Evolutionary conservation across 2,329 filamentous ascomycete genomes (phyloP), one percentile per base, ranked within the genome.

Genomic region (Chaetomiaceae sp.): DNA sequence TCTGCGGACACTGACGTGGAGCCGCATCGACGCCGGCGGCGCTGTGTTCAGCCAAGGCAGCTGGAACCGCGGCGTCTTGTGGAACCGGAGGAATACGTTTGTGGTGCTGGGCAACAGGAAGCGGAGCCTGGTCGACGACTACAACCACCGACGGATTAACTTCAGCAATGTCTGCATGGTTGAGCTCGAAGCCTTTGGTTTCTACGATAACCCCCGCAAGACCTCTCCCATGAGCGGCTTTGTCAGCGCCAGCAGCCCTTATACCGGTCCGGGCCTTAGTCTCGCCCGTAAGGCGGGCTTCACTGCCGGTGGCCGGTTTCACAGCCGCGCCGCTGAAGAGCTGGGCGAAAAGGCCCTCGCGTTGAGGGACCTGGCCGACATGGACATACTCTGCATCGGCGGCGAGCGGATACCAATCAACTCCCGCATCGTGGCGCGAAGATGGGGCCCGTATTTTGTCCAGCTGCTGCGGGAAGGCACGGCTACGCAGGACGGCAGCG

Each of bases 131-230:
- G 91, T 97, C 1, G 91, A 98, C 57, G 93, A 98, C 65, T 98
- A 98, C 67, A 97, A 97, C 62, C 93, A 97, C 61, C 85, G 93
- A 10, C 84, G 93, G 20, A 94, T 98, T 67, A 98, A 98, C 66
- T 98, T 97, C 63, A 87, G 86, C 9, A 94, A 98, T 61, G 82
- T 97, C 22, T 97, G 93, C 65, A 86, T 97, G 75, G 91, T 98
- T 8, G 93, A 98, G 65, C 74, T 98, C 10, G 93, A 98, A 63
- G 90, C 93, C 0, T 98, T 97, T 69, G 93, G 93, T 1, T 82
- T 98, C 35, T 97, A 96, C 64, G 91, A 97, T 62, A 98, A 97
- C 63, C 90, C 93, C 10, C 81, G 90, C 53, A 86, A 84, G 62
- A 80, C 76, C 1, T 73, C 79, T 4, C 86, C 91, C 1, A 81